phyloP scores from a whole-genome alignment of 768 basidiomycete genomes.

The Leccinum incarnatum region DNA sequence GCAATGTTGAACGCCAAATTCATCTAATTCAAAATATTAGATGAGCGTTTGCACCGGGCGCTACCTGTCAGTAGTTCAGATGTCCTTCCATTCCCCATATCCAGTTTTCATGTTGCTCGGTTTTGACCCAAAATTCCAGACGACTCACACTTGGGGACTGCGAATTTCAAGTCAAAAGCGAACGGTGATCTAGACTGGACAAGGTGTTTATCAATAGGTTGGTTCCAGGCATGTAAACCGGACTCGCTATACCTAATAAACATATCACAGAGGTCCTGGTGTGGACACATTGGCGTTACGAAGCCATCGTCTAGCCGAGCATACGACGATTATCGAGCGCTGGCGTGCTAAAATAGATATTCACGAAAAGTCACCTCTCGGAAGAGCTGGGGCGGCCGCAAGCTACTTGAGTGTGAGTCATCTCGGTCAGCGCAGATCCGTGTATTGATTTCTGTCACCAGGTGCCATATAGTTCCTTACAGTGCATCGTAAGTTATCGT shows the following conservation, averaged over 20 bases:
- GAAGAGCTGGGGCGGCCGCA: conserved; percentile 84
- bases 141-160: neutral
- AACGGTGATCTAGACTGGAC: neutral
- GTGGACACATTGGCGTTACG: neutral
- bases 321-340: neutral
- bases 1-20: too few species aligned
- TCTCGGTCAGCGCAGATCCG: neutral
- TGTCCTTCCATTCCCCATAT: too few species aligned
- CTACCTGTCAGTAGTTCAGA: too few species aligned
- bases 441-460: conserved; percentile 22
- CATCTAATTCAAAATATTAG: too few species aligned
- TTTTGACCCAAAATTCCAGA: neutral
- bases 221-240: neutral
- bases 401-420: conserved; percentile 70
- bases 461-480: conserved; percentile 64
- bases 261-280: neutral
- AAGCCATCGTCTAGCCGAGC: neutral
- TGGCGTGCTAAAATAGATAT: neutral
- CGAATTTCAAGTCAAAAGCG: neutral
- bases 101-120: neutral
- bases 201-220: conserved; percentile 1
- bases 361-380: conserved; percentile 50
- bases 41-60: too few species aligned
- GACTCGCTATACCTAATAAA: conserved; percentile 7
- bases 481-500: conserved; percentile 7